A percentile compares a stretch with the other conserved stretches of the same genome.
phyloP scores from a whole-genome alignment of 106 monocot species.

The Narthecium ossifragum region DNA sequence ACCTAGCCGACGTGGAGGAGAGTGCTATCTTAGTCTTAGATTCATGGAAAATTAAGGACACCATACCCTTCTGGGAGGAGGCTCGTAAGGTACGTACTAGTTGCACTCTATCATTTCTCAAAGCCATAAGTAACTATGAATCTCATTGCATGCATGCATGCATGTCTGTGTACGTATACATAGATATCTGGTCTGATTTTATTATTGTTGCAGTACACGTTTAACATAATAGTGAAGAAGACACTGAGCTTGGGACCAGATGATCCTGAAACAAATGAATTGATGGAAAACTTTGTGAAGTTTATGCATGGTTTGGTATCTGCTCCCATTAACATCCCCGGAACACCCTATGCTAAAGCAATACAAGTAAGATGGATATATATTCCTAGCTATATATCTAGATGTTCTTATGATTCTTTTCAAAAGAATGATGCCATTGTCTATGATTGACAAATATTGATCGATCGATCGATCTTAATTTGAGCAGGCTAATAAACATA shows the following conservation, averaged over 20 bases:
- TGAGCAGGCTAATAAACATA: slow-evolving; percentile 14
- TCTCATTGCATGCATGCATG: too few relatives aligned
- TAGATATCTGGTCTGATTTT: too few relatives aligned
- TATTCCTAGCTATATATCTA: too few relatives aligned
- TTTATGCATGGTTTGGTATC: slow-evolving; percentile 30
- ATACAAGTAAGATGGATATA: slow-evolving; percentile 18
- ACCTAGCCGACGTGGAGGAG: slow-evolving; percentile 19
- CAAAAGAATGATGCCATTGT: too few relatives aligned
- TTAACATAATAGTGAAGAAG: slow-evolving; percentile 33
- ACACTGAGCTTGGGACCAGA: slow-evolving; percentile 17
- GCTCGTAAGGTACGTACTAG: slow-evolving; percentile 20
- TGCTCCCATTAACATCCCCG: slow-evolving; percentile 18
- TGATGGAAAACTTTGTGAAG: slow-evolving; percentile 8
- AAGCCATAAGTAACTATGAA: neutral
- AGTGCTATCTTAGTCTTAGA: slow-evolving; percentile 11
- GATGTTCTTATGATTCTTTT: too few relatives aligned
- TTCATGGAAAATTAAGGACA: slow-evolving; percentile 20
- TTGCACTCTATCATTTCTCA: neutral
- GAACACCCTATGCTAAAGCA: slow-evolving; percentile 32
- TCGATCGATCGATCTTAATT: too few relatives aligned
- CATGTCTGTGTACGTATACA: neutral
- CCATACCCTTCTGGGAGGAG: slow-evolving; percentile 10
- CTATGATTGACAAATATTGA: too few relatives aligned
- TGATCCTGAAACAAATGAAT: slow-evolving; percentile 10
- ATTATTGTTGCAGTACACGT: slow-evolving; percentile 23